Evolutionary conservation across 1,139 yeast genomes (phyloP).

Genomic region (Pneumocystis jirovecii): DNA sequence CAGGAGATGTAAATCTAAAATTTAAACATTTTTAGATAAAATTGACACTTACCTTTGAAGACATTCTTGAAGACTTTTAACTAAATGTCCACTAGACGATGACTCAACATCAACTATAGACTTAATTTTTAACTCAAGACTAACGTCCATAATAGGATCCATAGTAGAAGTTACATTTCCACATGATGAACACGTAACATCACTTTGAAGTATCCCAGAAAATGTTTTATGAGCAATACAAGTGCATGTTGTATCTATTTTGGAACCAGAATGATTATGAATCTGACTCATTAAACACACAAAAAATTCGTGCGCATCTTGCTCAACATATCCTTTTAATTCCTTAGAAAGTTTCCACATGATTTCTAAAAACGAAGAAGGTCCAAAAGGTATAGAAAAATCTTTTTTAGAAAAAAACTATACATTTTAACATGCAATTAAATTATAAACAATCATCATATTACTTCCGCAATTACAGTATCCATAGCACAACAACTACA

Average conservation of each 20-base stretch:
- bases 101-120: constrained; percentile 2
- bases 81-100: background rate
- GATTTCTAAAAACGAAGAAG: constrained; percentile 54
- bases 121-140: constrained; percentile 43
- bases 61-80: constrained; percentile 12
- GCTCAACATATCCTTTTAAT: constrained; percentile 88
- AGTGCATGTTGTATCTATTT: constrained; percentile 30
- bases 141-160: constrained; percentile 83
- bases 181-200: constrained; percentile 62
- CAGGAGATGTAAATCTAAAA: background rate
- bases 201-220: constrained; percentile 57
- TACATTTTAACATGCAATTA: constrained; percentile 19
- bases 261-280: constrained; percentile 29
- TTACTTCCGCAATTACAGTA: constrained; percentile 43
- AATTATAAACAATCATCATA: constrained; percentile 13
- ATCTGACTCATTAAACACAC: constrained; percentile 76
- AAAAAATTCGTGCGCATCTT: constrained; percentile 96
- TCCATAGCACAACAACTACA: constrained; percentile 81
- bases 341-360: constrained; percentile 75
- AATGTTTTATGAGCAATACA: constrained; percentile 76
- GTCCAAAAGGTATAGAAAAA: constrained; percentile 29
- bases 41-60: constrained; percentile 11
- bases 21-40: background rate
- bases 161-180: constrained; percentile 47
- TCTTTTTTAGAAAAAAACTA: constrained; percentile 1